These are phyloP conservation scores for Polyporus arcularius DNA, from an alignment of 768 basidiomycete species.

Conservation along the genomic window DNA sequence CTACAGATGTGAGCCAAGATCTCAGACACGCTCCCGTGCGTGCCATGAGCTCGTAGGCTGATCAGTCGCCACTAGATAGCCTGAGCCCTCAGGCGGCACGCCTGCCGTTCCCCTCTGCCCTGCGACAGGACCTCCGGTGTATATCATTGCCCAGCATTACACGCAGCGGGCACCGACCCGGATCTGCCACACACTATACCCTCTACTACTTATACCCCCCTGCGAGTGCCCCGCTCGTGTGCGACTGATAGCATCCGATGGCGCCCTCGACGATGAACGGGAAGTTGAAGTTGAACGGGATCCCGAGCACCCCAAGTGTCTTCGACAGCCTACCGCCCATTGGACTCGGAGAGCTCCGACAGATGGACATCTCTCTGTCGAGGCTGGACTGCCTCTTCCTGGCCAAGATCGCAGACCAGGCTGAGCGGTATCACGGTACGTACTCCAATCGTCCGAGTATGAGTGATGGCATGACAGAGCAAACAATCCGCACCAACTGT, in stretches of 20 bases:
- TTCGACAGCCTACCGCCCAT: background rate
- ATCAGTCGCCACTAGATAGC: background rate
- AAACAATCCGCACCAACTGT: background rate
- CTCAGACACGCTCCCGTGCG: background rate
- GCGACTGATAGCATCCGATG: background rate
- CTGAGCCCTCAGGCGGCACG: background rate
- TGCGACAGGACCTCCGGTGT: slow-evolving; percentile 4
- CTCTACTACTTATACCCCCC: background rate
- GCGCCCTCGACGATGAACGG: background rate
- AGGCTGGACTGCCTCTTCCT: slow-evolving; percentile 51
- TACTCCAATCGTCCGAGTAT: background rate
- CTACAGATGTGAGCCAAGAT: background rate
- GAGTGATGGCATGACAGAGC: background rate
- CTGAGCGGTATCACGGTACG: slow-evolving; percentile 85
- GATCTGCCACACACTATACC: background rate
- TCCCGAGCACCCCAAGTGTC: background rate
- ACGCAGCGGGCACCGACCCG: background rate
- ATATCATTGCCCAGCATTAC: background rate
- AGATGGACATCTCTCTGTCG: slow-evolving; percentile 23
- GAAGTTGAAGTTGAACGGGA: too few species aligned
- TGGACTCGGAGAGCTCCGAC: background rate
- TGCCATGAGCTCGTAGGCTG: slow-evolving; percentile 6
- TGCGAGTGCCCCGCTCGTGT: background rate
- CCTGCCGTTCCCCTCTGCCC: slow-evolving; percentile 19
- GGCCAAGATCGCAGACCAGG: slow-evolving; percentile 85